A percentile compares a stretch with the other conserved stretches of the same genome.
phyloP scores from a whole-genome alignment of 2,329 filamentous ascomycete genomes.

The Cercospora zeina region DNA sequence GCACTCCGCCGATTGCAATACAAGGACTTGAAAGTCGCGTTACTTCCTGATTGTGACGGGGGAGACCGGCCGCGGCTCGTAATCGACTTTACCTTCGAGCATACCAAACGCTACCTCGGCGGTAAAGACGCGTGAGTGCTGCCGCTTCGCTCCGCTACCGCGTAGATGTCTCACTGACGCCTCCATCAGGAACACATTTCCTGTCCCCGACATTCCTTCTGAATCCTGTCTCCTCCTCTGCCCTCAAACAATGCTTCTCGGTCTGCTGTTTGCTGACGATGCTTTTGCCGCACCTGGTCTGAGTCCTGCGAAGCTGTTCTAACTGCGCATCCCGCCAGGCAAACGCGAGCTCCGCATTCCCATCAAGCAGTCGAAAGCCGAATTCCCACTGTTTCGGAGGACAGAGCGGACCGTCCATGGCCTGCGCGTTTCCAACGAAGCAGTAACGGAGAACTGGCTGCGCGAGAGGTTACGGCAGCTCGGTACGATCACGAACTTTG shows the following conservation, averaged over 20 bases:
- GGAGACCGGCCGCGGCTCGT: constrained; percentile 21
- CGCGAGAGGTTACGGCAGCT: constrained; percentile 3
- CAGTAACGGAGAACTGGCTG: constrained; percentile 18
- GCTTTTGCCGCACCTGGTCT: constrained; percentile 18
- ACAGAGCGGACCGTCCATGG: constrained; percentile 8
- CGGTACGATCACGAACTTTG: constrained; percentile 19
- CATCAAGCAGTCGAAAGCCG: constrained; percentile 7
- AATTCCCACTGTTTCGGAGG: constrained; percentile 10
- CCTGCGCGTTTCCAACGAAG: constrained; percentile 8
- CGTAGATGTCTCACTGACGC: background rate
- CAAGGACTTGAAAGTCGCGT: constrained; percentile 19
- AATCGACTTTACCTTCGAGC: constrained; percentile 25
- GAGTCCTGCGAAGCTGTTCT: constrained; percentile 12
- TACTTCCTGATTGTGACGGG: constrained; percentile 23
- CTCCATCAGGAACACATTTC: constrained; percentile 23
- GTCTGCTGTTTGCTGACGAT: constrained; percentile 23
- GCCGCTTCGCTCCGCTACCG: background rate
- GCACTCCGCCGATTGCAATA: constrained; percentile 20
- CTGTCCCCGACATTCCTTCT: constrained; percentile 19
- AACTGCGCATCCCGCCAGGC: constrained; percentile 14
- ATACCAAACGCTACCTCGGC: constrained; percentile 28
- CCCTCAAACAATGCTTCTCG: constrained; percentile 23
- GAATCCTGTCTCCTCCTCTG: constrained; percentile 27
- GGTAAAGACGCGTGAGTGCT: constrained; percentile 25
- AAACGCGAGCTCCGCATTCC: constrained; percentile 12